phyloP scores from a whole-genome alignment of 2,329 filamentous ascomycete genomes.

The Fusarium dlaminii region DNA sequence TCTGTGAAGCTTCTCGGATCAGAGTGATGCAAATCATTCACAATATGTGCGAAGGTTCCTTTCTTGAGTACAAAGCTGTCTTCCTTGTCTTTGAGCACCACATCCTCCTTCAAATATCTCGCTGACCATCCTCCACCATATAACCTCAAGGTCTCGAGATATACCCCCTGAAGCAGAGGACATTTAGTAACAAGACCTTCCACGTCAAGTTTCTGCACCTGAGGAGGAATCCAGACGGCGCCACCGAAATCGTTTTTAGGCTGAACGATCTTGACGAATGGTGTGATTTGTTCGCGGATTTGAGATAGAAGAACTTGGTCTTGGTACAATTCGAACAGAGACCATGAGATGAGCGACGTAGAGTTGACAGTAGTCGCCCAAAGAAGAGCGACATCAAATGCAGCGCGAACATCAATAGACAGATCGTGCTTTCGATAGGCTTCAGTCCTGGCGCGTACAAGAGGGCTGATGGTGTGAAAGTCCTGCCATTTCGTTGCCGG shows the following conservation, averaged over 20 bases:
- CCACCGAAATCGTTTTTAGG: slow-evolving; percentile 49
- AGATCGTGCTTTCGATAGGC: slow-evolving; percentile 45
- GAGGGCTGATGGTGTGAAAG: slow-evolving; percentile 48
- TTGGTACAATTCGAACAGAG: slow-evolving; percentile 53
- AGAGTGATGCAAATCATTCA: slow-evolving; percentile 48
- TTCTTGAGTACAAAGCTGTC: slow-evolving; percentile 46
- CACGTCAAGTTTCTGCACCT: slow-evolving; percentile 48
- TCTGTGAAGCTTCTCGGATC: slow-evolving; percentile 47
- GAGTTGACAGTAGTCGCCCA: slow-evolving; percentile 54
- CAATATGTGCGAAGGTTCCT: slow-evolving; percentile 48
- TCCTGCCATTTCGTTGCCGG: slow-evolving; percentile 49
- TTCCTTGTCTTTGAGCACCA: slow-evolving; percentile 43
- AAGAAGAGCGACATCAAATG: slow-evolving; percentile 48
- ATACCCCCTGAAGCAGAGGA: slow-evolving; percentile 51
- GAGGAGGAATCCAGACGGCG: slow-evolving; percentile 49
- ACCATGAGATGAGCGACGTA: slow-evolving; percentile 52
- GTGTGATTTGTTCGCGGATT: slow-evolving; percentile 52
- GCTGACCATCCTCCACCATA: slow-evolving; percentile 50
- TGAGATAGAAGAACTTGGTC: slow-evolving; percentile 51
- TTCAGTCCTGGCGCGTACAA: slow-evolving; percentile 45
- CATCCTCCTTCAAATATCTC: slow-evolving; percentile 47
- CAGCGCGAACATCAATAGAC: slow-evolving; percentile 46
- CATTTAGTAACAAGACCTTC: slow-evolving; percentile 49
- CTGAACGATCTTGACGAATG: slow-evolving; percentile 45
- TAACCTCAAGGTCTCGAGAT: slow-evolving; percentile 53